Evolutionary conservation across 768 basidiomycete genomes (phyloP), one percentile per base, ranked within the genome.

Genomic region (Amyloporia xantha): DNA sequence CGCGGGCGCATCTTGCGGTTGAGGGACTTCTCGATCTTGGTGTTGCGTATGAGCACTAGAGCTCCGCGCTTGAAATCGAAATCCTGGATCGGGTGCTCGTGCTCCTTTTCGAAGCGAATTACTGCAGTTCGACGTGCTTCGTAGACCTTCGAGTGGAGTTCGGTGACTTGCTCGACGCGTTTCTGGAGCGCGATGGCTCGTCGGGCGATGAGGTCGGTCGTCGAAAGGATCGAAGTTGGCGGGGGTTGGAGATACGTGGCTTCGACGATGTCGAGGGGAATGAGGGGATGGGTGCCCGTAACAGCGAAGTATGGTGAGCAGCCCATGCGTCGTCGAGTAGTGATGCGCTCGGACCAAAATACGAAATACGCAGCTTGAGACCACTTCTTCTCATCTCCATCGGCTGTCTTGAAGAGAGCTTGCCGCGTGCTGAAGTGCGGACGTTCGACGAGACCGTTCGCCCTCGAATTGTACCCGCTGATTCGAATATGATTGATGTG

Each of bases 321-420:
- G 0, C 70, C 69, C 12, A 64, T 60, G 0, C 58, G 42, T 2
- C 60, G 52, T 0, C 61, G 51, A 0, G 60, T 49, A 0, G 70
- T 71, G 1, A 72, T 56, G 0, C 63, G 48, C 4, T 76, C 68
- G 0, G 72, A 60, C 70, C 70, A 72, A 15, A 74, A 62, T 0
- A 66, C 54, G 1, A 53, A 55, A 5, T 59, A 51, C 0, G 50
- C 57, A 0, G 63, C 45, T 5, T 51, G 37, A 3, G 61, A 41
- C 62, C 63, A 65, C n/a, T 54, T 50, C 15, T 17, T 44, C 5
- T 45, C 12, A 27, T 59, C 52, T 3, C 56, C 57, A 2, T 50
- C 51, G 1, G 53, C 52, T 5, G 52, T 43, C 43, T 62, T 62
- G 36, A 58, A 40, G 15, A 62, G 33, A 0, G 58, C 52, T 47